Evolutionary conservation across 1,284 basidiomycete genomes (phyloP).

Genomic region (Cronartium quercuum): DNA sequence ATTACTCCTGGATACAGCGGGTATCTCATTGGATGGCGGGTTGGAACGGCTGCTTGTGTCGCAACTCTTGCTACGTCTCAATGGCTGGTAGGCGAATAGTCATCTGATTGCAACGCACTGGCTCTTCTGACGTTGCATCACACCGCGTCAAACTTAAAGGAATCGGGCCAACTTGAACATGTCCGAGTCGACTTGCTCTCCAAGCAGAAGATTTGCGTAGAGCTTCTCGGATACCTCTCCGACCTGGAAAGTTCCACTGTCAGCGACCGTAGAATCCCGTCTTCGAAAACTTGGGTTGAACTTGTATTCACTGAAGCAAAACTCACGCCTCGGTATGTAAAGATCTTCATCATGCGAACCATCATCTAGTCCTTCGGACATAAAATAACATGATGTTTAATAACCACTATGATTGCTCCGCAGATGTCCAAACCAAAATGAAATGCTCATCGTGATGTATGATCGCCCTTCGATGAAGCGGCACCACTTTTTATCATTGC

Average conservation of each 20-base stretch:
- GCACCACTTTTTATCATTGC: constrained; percentile 36
- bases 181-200: background rate
- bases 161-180: background rate
- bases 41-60: background rate
- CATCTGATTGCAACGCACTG: background rate
- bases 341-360: background rate
- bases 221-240: background rate
- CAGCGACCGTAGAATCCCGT: background rate
- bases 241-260: background rate
- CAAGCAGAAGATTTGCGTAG: background rate
- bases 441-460: constrained; percentile 24
- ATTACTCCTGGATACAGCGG: constrained; percentile 12
- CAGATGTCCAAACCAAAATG: background rate
- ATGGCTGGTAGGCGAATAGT: background rate
- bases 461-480: constrained; percentile 26
- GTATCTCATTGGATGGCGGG: constrained; percentile 24
- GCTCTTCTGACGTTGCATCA: background rate
- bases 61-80: constrained; percentile 2
- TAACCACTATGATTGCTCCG: background rate
- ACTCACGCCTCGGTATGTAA: background rate
- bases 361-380: background rate
- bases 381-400: background rate
- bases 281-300: constrained; percentile 6
- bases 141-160: background rate
- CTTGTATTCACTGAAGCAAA: background rate